Evolutionary conservation across 257 asterid genomes (phyloP).

Genomic region (Linderniella brevidens): DNA sequence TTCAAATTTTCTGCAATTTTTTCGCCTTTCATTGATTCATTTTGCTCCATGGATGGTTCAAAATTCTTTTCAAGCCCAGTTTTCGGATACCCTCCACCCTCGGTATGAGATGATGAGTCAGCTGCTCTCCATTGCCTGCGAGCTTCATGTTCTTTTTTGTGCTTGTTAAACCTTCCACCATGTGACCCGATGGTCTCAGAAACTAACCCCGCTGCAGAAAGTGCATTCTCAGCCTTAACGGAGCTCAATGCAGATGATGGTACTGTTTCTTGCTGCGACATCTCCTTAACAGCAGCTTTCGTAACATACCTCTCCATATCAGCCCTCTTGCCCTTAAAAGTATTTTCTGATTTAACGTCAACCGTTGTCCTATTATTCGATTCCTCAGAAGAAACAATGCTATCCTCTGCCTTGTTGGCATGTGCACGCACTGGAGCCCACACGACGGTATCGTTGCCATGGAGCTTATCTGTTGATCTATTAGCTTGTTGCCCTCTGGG

Average conservation of each 20-base stretch:
- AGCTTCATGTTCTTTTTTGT: slow-evolving; percentile 36
- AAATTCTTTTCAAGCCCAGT: slow-evolving; percentile 16
- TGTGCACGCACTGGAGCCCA: slow-evolving; percentile 88
- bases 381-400: slow-evolving; percentile 28
- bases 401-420: slow-evolving; percentile 35
- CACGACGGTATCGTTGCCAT: slow-evolving; percentile 41
- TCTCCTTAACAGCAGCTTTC: slow-evolving; percentile 80
- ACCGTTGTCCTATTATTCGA: slow-evolving; percentile 20
- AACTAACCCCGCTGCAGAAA: slow-evolving; percentile 14
- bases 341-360: slow-evolving; percentile 32
- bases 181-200: slow-evolving; percentile 22
- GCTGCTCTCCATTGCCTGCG: slow-evolving; percentile 45
- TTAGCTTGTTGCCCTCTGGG: slow-evolving; percentile 48
- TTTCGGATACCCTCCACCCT: no score
- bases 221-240: slow-evolving; percentile 15
- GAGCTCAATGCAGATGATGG: slow-evolving; percentile 22
- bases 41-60: slow-evolving; percentile 17
- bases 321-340: slow-evolving; percentile 73
- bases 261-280: slow-evolving; percentile 59
- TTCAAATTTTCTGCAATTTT: slow-evolving; percentile 17
- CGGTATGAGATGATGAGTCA: slow-evolving; percentile 18
- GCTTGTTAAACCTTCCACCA: slow-evolving; percentile 34
- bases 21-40: slow-evolving; percentile 19
- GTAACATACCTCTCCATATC: slow-evolving; percentile 95
- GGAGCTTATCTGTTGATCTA: slow-evolving; percentile 43